Evolutionary conservation across 1,139 yeast species (phyloP).

Genomic region (Lodderomyces elongisporus): DNA sequence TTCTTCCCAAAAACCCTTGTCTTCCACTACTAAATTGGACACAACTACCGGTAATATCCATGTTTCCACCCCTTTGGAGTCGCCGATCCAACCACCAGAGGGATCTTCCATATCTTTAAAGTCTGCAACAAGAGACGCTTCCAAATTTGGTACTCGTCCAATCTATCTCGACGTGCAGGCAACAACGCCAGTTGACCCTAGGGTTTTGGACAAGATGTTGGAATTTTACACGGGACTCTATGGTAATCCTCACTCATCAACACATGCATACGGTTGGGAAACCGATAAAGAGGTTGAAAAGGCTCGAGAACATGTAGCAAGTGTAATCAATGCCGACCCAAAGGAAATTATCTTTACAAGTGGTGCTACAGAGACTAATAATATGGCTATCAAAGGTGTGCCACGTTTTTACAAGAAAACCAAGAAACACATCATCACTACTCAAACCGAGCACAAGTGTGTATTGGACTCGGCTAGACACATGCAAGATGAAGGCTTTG

Average conservation of each 20-base stretch:
- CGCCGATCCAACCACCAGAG: constrained; percentile 32
- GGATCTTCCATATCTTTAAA: constrained; percentile 43
- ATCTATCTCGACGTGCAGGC: constrained; percentile 95
- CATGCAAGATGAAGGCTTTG: constrained; percentile 94
- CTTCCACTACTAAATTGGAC: constrained; percentile 12
- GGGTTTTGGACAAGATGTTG: constrained; percentile 92
- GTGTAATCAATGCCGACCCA: constrained; percentile 85
- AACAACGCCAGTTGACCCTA: constrained; percentile 96
- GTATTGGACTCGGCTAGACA: constrained; percentile 93
- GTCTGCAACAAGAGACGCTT: constrained; percentile 43
- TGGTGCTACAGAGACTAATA: constrained; percentile 97
- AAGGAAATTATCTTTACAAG: constrained; percentile 95
- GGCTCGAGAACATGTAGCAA: constrained; percentile 79
- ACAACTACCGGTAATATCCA: constrained; percentile 18
- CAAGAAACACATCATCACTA: constrained; percentile 89
- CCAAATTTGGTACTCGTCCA: constrained; percentile 66
- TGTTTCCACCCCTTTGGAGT: constrained; percentile 15
- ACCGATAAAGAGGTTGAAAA: constrained; percentile 87
- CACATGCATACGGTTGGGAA: constrained; percentile 99
- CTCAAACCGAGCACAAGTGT: constrained; percentile 97
- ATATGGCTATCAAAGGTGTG: constrained; percentile 92
- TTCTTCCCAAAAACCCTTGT: not conserved
- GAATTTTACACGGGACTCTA: constrained; percentile 88
- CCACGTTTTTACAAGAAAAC: constrained; percentile 87
- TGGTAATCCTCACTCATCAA: constrained; percentile 96